A percentile compares a stretch with the other conserved stretches of the same genome.
Conservation (phyloP, 148 eudicot species). For the Rhododendron griersonianum region DNA sequence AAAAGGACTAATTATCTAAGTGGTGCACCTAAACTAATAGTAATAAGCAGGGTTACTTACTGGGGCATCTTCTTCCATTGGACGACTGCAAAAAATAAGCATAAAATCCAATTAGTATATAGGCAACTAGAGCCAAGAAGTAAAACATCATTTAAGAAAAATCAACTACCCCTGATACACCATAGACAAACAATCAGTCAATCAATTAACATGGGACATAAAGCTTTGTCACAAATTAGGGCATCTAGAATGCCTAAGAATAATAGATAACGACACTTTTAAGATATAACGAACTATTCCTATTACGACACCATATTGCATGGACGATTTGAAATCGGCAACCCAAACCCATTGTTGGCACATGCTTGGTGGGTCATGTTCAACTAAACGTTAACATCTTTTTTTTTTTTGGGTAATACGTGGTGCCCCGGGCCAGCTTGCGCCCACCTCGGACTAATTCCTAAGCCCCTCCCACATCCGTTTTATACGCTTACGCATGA, state of each 20-base stretch:
- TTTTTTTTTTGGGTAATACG: neutral
- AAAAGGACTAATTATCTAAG: neutral
- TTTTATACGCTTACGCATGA: too few species aligned
- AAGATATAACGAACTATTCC: neutral
- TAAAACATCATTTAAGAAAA: neutral
- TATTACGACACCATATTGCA: neutral
- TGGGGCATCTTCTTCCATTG: constrained; percentile 39
- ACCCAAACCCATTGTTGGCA: neutral
- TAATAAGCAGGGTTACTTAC: constrained; percentile 22
- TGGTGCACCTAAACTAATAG: neutral
- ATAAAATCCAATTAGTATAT: neutral
- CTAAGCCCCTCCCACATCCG: neutral
- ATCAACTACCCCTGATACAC: neutral
- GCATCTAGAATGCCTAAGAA: neutral
- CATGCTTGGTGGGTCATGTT: neutral
- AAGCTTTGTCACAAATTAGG: neutral
- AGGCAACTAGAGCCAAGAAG: neutral
- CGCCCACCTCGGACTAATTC: neutral
- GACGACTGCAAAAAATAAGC: constrained; percentile 28
- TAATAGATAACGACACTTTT: neutral
- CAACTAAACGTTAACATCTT: too few species aligned
- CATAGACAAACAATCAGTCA: neutral
- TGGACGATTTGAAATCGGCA: neutral
- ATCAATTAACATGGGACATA: neutral
- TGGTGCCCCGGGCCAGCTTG: neutral